Percentiles rank a stretch among this genome's conserved stretches.
Evolutionary conservation across 1,284 basidiomycete genomes (phyloP).

Genomic region (Anthracocystis walkeri): DNA sequence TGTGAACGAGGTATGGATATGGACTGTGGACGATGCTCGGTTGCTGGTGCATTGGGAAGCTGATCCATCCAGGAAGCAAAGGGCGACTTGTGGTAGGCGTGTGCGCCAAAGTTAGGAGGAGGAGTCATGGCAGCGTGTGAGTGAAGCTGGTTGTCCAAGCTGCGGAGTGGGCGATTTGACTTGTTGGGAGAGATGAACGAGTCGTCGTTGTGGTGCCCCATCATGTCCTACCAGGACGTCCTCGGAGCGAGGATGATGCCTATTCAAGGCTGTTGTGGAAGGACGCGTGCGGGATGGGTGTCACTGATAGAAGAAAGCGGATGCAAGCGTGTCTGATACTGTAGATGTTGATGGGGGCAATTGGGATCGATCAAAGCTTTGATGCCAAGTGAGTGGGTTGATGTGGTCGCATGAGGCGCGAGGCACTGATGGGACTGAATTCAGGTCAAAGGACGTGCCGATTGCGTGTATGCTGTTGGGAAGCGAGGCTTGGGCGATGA

Average conservation of each 20-base stretch:
- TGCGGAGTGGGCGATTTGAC: slow-evolving; percentile 15
- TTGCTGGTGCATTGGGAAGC: slow-evolving; percentile 31
- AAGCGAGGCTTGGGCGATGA: neutral
- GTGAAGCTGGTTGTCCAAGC: slow-evolving; percentile 24
- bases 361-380: neutral
- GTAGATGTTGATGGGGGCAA: slow-evolving; percentile 1
- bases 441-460: no score
- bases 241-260: slow-evolving; percentile 16
- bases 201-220: slow-evolving; percentile 29
- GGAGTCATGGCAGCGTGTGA: slow-evolving; percentile 56
- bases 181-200: slow-evolving; percentile 34
- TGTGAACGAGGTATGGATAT: slow-evolving; percentile 46
- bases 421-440: neutral
- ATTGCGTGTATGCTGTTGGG: neutral
- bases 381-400: neutral
- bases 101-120: slow-evolving; percentile 49
- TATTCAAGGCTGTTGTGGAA: neutral
- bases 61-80: slow-evolving; percentile 38
- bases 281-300: neutral
- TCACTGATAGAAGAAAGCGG: neutral
- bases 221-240: slow-evolving; percentile 12
- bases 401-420: neutral
- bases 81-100: slow-evolving; percentile 47
- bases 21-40: slow-evolving; percentile 25
- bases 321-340: neutral